phyloP scores from a whole-genome alignment of 768 basidiomycete genomes.

The Kwoniella europaea region DNA sequence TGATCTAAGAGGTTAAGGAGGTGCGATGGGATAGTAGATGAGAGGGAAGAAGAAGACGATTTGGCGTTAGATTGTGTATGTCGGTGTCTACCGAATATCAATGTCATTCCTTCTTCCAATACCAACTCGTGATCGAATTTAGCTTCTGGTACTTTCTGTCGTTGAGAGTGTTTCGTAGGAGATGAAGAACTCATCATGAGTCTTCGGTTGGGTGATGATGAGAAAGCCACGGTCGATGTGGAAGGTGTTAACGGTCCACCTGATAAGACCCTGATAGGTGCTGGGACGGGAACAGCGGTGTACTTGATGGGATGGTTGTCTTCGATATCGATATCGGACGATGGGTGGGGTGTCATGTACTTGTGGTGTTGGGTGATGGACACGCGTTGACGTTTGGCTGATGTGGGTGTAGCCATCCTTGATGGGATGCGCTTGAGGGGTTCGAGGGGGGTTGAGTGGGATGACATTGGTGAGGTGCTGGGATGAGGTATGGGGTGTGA shows the following conservation, averaged over 20 bases:
- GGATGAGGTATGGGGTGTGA: background rate
- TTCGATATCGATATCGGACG: conserved; percentile 15
- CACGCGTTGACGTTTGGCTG: conserved; percentile 13
- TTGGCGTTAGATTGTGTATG: conserved; percentile 13
- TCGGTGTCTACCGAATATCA: conserved; percentile 49
- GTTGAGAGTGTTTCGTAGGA: conserved; percentile 2
- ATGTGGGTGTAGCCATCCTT: conserved; percentile 10
- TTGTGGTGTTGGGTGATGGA: background rate
- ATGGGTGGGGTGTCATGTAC: conserved; percentile 23
- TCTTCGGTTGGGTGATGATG: conserved; percentile 40
- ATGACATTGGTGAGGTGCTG: conserved; percentile 4
- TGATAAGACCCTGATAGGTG: conserved; percentile 18
- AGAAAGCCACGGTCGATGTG: conserved; percentile 48
- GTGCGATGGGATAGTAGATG: conserved; percentile 10
- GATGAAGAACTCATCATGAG: conserved; percentile 31
- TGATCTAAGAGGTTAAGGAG: conserved; percentile 13
- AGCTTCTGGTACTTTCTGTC: conserved; percentile 4
- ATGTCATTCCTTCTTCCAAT: conserved; percentile 19
- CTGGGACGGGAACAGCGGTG: conserved; percentile 28
- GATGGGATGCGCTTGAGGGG: conserved; percentile 21
- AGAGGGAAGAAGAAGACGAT: conserved; percentile 2
- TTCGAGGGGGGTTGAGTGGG: conserved; percentile 12
- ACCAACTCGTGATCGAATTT: conserved; percentile 13
- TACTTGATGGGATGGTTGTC: conserved; percentile 17
- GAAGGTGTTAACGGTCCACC: conserved; percentile 40